These are phyloP conservation scores for Hypoxylon rubiginosum DNA, from an alignment of 2,329 filamentous ascomycete species.

Conservation along the genomic window DNA sequence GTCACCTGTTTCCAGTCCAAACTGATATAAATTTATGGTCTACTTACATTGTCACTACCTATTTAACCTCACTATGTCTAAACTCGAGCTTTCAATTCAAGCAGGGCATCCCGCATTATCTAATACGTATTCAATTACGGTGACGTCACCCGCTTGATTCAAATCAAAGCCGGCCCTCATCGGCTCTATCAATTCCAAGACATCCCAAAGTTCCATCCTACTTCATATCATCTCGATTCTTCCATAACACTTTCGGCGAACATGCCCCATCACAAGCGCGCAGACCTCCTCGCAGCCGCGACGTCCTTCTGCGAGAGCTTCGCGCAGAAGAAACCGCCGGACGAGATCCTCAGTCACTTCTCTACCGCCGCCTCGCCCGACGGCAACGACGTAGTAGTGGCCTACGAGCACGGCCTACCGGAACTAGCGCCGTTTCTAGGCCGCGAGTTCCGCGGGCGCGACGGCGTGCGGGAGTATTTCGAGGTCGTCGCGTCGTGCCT, in stretches of 20 bases:
- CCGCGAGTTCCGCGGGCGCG: conserved; percentile 49
- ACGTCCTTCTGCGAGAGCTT: conserved; percentile 53
- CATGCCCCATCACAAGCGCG: conserved; percentile 43
- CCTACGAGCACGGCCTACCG: conserved; percentile 53
- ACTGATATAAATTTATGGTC: too few relatives aligned
- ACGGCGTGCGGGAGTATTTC: conserved; percentile 51
- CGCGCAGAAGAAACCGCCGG: conserved; percentile 44
- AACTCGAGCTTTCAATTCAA: too few relatives aligned
- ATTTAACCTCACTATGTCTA: too few relatives aligned
- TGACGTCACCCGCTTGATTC: background rate
- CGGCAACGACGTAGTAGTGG: too few relatives aligned
- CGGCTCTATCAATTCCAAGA: background rate
- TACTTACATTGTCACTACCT: too few relatives aligned
- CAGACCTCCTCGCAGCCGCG: conserved; percentile 51
- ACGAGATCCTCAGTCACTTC: conserved; percentile 51
- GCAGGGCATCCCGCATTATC: too few relatives aligned
- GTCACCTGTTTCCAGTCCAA: too few relatives aligned
- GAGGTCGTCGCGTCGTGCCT: conserved; percentile 44
- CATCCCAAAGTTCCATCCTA: background rate
- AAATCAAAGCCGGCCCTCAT: background rate
- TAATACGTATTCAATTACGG: background rate
- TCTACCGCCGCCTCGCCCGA: conserved; percentile 37
- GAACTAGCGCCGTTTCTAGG: conserved; percentile 55
- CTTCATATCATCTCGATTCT: background rate
- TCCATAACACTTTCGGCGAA: background rate